These are phyloP conservation scores for Dillenia turbinata DNA, from an alignment of 164 flowering plant species.

Conservation along the genomic window DNA sequence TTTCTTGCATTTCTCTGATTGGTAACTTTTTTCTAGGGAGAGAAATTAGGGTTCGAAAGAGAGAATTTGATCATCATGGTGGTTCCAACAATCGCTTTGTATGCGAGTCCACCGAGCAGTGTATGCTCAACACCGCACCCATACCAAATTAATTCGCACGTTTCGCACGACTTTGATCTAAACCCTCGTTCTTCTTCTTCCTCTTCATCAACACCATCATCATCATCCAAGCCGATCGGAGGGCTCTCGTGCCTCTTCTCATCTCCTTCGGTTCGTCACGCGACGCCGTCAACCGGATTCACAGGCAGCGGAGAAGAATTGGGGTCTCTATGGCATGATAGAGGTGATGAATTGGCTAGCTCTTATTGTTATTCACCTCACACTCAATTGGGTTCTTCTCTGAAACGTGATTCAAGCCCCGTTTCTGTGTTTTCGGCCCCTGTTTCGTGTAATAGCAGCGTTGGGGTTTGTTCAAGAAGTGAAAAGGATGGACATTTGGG, in stretches of 20 bases:
- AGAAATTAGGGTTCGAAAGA: too few relatives aligned
- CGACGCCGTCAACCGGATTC: conserved; percentile 31
- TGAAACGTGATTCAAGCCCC: conserved; percentile 72
- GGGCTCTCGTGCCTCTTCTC: conserved; percentile 84
- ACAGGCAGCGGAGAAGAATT: conserved; percentile 45
- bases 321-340: conserved; percentile 45
- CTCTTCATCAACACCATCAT: conserved; percentile 33
- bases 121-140: conserved; percentile 66
- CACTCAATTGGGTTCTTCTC: conserved; percentile 37
- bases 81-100: conserved; percentile 77
- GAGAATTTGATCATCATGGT: conserved; percentile 33
- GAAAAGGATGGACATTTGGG: conserved; percentile 29
- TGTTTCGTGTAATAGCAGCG: conserved; percentile 41
- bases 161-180: conserved; percentile 57
- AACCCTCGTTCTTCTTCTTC: conserved; percentile 47
- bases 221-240: conserved; percentile 57
- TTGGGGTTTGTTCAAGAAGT: conserved; percentile 44
- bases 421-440: conserved; percentile 88
- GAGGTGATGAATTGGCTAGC: conserved; percentile 64
- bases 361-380: conserved; percentile 50
- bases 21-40: too few relatives aligned
- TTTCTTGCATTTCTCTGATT: too few relatives aligned
- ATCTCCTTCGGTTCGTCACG: conserved; percentile 40
- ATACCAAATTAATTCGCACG: conserved; percentile 50
- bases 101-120: conserved; percentile 74